Base-by-base conservation (phyloP, 2,329 filamentous ascomycete species). In the Monascus ruber region DNA sequence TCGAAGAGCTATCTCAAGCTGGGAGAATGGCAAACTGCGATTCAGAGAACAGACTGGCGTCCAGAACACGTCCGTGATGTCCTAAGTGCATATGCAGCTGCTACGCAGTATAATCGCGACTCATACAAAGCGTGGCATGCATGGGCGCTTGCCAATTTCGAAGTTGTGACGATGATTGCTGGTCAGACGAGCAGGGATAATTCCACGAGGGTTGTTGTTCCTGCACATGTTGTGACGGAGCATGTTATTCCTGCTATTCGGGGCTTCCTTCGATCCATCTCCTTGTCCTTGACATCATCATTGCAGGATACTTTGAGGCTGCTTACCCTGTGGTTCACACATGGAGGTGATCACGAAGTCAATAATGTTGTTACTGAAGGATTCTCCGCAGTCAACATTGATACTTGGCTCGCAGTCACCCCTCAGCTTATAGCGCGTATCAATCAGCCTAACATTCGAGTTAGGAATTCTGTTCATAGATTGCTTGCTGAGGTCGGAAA, bases 61-160 rank as follows among this genome's bases (percentile, higher is more conserved):
- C 78, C 85, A 46, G 82, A 85, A 6, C 81, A 85, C 48, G 85
- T 94, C 4, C 77, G 84, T 37, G 89, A 96, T 38, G 87, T 98
- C 42, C 70, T 98, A 24, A 75, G 78, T n/a, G 87, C 91, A 1
- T 98, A 96, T 61, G 80, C 81, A 11, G 82, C 88, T 42, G 93
- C 93, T 1, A 98, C 91, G 2, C 81, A 85, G 42, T 95, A 93
- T 65, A 94, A 98, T 58, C 82, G 86, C 28, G 80, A 82, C 44
- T 98, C 89, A 78, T 98, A 98, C 69, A 99, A 98, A 65, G 91
- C 93, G 5, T 99, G 91, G 91, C 91, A 99, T 63, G 85, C 91
- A 0, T 99, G 91, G 89, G 93, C 91, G 7, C 66, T 98, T 46
- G 89, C 91, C 39, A 99, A 98, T 62, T 99, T 98, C 54, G 89